phyloP scores from a whole-genome alignment of 2,329 filamentous ascomycete genomes.

The Monilinia polystroma region DNA sequence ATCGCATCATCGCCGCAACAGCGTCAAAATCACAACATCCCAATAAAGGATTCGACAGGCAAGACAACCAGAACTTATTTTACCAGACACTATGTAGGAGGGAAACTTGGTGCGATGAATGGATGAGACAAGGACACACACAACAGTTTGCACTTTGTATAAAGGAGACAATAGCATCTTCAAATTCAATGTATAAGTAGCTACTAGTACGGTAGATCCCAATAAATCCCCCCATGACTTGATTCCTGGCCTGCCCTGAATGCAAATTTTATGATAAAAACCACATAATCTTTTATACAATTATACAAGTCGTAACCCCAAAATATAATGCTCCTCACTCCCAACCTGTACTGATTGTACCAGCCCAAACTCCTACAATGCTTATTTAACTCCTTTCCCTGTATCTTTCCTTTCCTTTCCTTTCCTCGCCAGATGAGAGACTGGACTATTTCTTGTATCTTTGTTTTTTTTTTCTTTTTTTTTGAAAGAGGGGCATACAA shows the following conservation, averaged over 20 bases:
- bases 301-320: background rate
- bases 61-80: background rate
- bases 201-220: background rate
- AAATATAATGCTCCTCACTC: background rate
- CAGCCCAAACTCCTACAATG: background rate
- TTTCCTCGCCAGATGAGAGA: background rate
- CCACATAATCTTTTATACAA: background rate
- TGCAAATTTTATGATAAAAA: background rate
- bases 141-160: background rate
- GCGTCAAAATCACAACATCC: background rate
- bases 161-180: background rate
- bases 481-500: background rate
- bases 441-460: slow-evolving; percentile 8
- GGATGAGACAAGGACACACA: background rate
- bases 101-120: background rate
- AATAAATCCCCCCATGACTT: background rate
- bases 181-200: background rate
- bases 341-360: background rate
- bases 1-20: background rate
- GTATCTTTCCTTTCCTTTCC: background rate
- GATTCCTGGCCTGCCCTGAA: background rate
- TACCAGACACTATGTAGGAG: background rate
- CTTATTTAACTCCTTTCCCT: background rate
- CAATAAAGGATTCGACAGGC: background rate
- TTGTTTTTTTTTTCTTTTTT: background rate